Conservation (phyloP, 129 eudicot species). For the Pittosporum tobira region DNA sequence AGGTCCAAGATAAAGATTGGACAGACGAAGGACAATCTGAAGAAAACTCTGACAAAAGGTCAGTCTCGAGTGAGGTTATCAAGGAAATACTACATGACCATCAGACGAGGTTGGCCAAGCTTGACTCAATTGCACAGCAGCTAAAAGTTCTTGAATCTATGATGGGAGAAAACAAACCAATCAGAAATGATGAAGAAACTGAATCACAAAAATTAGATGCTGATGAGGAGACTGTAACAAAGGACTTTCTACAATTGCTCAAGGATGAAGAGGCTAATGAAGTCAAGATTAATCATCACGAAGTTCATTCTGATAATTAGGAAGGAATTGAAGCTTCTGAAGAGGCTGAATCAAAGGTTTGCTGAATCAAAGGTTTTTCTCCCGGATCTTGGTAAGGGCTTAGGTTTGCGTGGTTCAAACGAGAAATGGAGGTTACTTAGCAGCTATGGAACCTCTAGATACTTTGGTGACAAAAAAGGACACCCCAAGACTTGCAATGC, state of each 20-base stretch:
- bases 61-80: constrained; percentile 75
- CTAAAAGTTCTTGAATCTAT: constrained; percentile 88
- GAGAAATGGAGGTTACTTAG: constrained; percentile 77
- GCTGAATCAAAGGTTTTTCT: constrained; percentile 39
- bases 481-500: constrained; percentile 87
- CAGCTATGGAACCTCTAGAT: constrained; percentile 69
- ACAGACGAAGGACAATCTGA: constrained; percentile 44
- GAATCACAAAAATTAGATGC: constrained; percentile 66
- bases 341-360: too few species aligned
- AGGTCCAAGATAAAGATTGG: constrained; percentile 44
- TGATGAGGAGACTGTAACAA: constrained; percentile 79
- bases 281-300: constrained; percentile 9
- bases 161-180: constrained; percentile 47
- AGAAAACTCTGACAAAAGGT: constrained; percentile 46
- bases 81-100: constrained; percentile 90
- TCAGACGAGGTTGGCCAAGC: constrained; percentile 50
- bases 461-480: constrained; percentile 47
- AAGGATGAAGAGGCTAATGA: constrained; percentile 41
- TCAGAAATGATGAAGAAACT: constrained; percentile 31
- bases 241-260: constrained; percentile 75
- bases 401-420: constrained; percentile 88
- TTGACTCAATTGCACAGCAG: constrained; percentile 82
- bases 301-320: too few species aligned
- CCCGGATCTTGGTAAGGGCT: constrained; percentile 90
- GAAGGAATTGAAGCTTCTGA: constrained; percentile 18